These are phyloP conservation scores for rapeseed (Brassica napus) DNA, from an alignment of 345 rosid species.

Conservation along the genomic window DNA sequence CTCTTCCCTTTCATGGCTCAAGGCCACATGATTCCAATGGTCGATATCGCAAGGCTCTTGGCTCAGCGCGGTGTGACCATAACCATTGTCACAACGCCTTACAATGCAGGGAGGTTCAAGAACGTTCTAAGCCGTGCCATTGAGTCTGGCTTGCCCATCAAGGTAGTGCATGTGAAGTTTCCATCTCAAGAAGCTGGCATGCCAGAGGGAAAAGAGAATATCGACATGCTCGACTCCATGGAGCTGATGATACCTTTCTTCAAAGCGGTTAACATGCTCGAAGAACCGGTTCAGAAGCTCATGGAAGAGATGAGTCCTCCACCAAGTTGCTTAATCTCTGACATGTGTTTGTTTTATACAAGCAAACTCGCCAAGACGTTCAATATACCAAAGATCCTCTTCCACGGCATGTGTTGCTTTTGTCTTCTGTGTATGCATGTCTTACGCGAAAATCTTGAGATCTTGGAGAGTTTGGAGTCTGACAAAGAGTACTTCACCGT, in stretches of 20 bases:
- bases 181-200: constrained; percentile 41
- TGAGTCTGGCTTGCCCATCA: constrained; percentile 36
- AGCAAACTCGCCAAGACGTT: constrained; percentile 33
- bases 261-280: constrained; percentile 28
- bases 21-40: constrained; percentile 47
- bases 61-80: constrained; percentile 45
- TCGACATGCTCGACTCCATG: constrained; percentile 27
- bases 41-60: constrained; percentile 51
- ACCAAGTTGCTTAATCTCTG: constrained; percentile 54
- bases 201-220: constrained; percentile 43
- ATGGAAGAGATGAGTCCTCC: constrained; percentile 40
- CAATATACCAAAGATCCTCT: constrained; percentile 51
- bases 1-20: constrained; percentile 27
- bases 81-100: constrained; percentile 53
- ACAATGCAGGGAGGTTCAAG: constrained; percentile 34
- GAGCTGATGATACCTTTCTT: constrained; percentile 22
- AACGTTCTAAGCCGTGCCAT: constrained; percentile 21
- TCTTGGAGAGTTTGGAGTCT: constrained; percentile 15
- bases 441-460: not conserved
- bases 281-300: constrained; percentile 34
- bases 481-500: constrained; percentile 35
- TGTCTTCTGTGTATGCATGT: constrained; percentile 29
- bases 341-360: constrained; percentile 37
- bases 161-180: constrained; percentile 23
- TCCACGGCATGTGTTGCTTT: constrained; percentile 51